Conservation (phyloP, 2,329 filamentous ascomycete genomes). For the Fusarium domesticum region DNA sequence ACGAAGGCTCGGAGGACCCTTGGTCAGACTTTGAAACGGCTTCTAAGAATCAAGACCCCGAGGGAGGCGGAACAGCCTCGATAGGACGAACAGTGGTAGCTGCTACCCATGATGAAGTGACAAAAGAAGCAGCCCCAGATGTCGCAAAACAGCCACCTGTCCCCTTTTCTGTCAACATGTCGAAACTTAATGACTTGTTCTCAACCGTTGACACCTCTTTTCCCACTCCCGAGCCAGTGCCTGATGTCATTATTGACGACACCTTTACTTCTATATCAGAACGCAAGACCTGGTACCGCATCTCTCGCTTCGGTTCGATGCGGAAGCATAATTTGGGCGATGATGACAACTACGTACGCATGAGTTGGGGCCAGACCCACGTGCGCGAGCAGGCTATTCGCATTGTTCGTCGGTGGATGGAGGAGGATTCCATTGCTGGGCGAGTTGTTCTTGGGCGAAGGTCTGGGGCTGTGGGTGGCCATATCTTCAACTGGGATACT, state of each 20-base stretch:
- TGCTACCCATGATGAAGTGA: background rate
- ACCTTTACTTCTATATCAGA: constrained; percentile 54
- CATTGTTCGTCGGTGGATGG: constrained; percentile 64
- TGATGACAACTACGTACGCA: constrained; percentile 57
- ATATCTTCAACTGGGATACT: constrained; percentile 61
- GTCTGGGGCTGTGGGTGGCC: constrained; percentile 41
- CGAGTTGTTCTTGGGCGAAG: constrained; percentile 41
- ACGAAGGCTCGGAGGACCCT: constrained; percentile 5
- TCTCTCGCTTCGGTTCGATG: constrained; percentile 59
- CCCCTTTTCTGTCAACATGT: constrained; percentile 34
- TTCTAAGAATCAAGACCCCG: constrained; percentile 3
- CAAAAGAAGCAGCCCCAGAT: background rate
- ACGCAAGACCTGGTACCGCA: constrained; percentile 63
- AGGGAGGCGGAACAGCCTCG: background rate
- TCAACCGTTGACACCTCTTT: constrained; percentile 24
- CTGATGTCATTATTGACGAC: constrained; percentile 49
- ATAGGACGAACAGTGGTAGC: background rate
- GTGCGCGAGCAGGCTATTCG: constrained; percentile 53
- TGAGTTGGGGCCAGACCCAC: constrained; percentile 56
- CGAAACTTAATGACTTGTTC: constrained; percentile 35
- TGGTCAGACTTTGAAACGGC: constrained; percentile 22
- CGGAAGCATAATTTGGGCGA: constrained; percentile 55
- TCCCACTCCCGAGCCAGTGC: constrained; percentile 35
- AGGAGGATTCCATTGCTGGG: constrained; percentile 58
- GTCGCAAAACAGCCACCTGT: constrained; percentile 9